phyloP scores from a whole-genome alignment of 768 basidiomycete genomes.

The Macrolepiota dolichaula region DNA sequence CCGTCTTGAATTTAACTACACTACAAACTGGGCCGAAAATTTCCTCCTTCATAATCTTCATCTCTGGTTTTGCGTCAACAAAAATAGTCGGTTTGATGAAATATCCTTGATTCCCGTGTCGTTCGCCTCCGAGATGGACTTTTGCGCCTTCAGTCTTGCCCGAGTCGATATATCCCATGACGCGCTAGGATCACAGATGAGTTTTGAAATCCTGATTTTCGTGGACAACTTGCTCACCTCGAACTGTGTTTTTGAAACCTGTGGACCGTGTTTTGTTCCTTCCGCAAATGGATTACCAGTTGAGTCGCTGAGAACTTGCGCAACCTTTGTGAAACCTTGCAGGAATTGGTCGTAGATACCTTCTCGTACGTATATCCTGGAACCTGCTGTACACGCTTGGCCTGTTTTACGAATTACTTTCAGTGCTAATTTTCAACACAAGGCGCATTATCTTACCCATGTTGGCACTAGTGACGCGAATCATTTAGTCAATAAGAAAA shows the following conservation, averaged over 20 bases:
- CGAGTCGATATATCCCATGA: constrained; percentile 75
- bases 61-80: constrained; percentile 59
- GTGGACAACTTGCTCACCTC: constrained; percentile 35
- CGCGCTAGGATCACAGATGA: constrained; percentile 40
- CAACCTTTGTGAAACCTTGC: constrained; percentile 45
- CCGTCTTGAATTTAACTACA: constrained; percentile 72
- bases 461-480: constrained; percentile 18
- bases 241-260: constrained; percentile 67
- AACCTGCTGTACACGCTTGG: constrained; percentile 78
- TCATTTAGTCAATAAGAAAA: background rate
- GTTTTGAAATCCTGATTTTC: background rate
- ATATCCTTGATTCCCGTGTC: constrained; percentile 44
- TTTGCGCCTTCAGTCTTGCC: constrained; percentile 74
- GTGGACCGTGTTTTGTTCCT: constrained; percentile 63
- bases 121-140: constrained; percentile 64
- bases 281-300: constrained; percentile 65
- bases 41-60: constrained; percentile 74
- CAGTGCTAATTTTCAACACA: background rate
- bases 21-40: constrained; percentile 84
- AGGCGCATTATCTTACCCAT: constrained; percentile 18
- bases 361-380: constrained; percentile 79
- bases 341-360: constrained; percentile 79
- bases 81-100: constrained; percentile 79
- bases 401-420: constrained; percentile 21
- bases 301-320: constrained; percentile 42